Evolutionary conservation across 2,329 filamentous ascomycete species (phyloP), one percentile per base, ranked within the genome.

Genomic region (Chaetomium strumarium): DNA sequence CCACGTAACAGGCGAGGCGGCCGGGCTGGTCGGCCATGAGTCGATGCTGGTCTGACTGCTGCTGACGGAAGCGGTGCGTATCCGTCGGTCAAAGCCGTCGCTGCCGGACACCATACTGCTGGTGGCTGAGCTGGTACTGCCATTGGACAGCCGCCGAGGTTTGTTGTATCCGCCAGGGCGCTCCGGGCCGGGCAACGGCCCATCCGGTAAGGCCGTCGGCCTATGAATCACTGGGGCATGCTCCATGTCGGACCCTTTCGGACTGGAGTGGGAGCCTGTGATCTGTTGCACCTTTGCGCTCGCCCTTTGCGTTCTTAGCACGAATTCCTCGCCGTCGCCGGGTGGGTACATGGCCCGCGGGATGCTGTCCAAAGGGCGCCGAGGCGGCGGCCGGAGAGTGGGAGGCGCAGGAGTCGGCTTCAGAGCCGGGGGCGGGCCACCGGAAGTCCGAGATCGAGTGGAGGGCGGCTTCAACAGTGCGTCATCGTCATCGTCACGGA

Each of bases 51-150:
- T 64, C 47, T 61, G 61, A 30, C 64, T 63, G 53, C 60, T 66
- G 46, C 54, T 59, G 59, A 63, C 55, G 36, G 64, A 67, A 1
- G 58, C 51, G 19, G 53, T 57, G 20, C 62, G 61, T 16, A 57
- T 49, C n/a, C 61, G 62, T 12, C 60, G 50, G 14, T 65, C 74
- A 54, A 73, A 65, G 58, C 57, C 61, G 31, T 63, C 61, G 17
- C 55, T 58, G 16, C 58, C 55, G 33, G 57, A 60, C 12, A 55
- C 16, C 24, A 52, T 60, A 16, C 57, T 58, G 56, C 56, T 66
- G 8, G 67, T 63, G 34, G 58, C 60, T 16, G 69, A 66, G 52
- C 63, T 65, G 46, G 63, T 60, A 49, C 60, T 64, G 51, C 57
- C 60, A 46, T 55, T 59, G 3, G 65, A 66, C 20, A 63, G 44